A percentile compares a stretch with the other conserved stretches of the same genome.
Evolutionary conservation across 768 basidiomycete genomes (phyloP).

Genomic region (Stropharia rugosoannulata): DNA sequence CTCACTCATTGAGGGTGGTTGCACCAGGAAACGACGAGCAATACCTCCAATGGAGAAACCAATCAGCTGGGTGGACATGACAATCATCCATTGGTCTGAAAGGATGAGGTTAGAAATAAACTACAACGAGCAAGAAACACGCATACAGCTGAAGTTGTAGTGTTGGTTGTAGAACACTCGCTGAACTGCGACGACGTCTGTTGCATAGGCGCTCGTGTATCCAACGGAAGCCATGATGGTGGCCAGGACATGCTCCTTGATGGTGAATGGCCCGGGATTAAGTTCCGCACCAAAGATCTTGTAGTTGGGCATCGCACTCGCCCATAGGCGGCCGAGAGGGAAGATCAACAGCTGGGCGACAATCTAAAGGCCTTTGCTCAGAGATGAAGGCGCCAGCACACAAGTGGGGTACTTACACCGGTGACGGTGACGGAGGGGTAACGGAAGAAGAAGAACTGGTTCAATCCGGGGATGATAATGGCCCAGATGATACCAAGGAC

Average conservation of each 20-base stretch:
- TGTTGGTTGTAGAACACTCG: slow-evolving; percentile 68
- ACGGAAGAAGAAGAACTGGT: slow-evolving; percentile 80
- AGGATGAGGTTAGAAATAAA: slow-evolving; percentile 8
- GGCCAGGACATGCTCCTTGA: slow-evolving; percentile 73
- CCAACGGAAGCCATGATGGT: slow-evolving; percentile 49
- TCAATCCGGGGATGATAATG: slow-evolving; percentile 61
- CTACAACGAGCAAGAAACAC: not conserved
- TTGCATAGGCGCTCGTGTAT: slow-evolving; percentile 62
- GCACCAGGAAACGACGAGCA: slow-evolving; percentile 73
- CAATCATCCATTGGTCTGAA: slow-evolving; percentile 75
- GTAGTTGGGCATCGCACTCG: slow-evolving; percentile 48
- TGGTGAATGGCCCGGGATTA: slow-evolving; percentile 70
- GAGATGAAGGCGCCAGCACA: not conserved
- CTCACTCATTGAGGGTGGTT: slow-evolving; percentile 70
- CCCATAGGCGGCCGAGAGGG: slow-evolving; percentile 63
- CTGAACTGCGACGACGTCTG: slow-evolving; percentile 77
- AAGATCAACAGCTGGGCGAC: slow-evolving; percentile 71
- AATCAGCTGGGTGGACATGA: slow-evolving; percentile 74
- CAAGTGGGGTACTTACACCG: slow-evolving; percentile 29
- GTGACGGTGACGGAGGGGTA: slow-evolving; percentile 66
- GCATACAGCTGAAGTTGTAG: slow-evolving; percentile 57
- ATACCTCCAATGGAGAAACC: slow-evolving; percentile 81
- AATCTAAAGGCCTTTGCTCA: slow-evolving; percentile 32
- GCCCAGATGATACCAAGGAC: slow-evolving; percentile 70
- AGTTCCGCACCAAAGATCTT: slow-evolving; percentile 50